Evolutionary conservation across 148 eudicot species (phyloP).

Genomic region (Rhododendron kiyosumense): DNA sequence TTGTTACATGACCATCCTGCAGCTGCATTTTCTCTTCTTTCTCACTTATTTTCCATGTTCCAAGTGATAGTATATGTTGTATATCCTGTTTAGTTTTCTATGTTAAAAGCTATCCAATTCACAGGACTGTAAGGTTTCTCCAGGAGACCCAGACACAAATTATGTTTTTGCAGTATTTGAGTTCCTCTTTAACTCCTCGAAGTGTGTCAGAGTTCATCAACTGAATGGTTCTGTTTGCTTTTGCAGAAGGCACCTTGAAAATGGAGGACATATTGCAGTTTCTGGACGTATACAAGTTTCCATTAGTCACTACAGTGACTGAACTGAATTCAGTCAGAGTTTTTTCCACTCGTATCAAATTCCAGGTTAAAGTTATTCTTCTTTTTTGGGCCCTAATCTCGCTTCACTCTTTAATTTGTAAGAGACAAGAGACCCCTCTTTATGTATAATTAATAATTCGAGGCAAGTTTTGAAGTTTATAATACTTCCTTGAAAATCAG

Average conservation of each 20-base stretch:
- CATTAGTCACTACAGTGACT: slow-evolving; percentile 73
- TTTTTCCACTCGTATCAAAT: slow-evolving; percentile 57
- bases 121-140: neutral
- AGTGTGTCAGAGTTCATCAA: neutral
- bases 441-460: neutral
- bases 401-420: neutral
- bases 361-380: slow-evolving; percentile 47
- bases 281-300: slow-evolving; percentile 77
- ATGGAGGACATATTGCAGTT: slow-evolving; percentile 63
- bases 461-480: neutral
- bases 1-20: neutral
- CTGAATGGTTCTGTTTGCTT: slow-evolving; percentile 14
- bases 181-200: neutral
- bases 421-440: neutral
- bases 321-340: slow-evolving; percentile 75
- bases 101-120: neutral
- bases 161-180: neutral
- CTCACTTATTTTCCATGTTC: neutral
- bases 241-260: slow-evolving; percentile 66
- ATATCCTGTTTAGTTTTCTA: neutral
- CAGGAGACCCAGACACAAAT: neutral
- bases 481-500: neutral
- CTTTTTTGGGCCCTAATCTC: neutral
- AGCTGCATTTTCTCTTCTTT: neutral
- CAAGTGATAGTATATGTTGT: neutral